phyloP scores from a whole-genome alignment of 352 stramenopile genomes.

The Phytophthora aleatoria region DNA sequence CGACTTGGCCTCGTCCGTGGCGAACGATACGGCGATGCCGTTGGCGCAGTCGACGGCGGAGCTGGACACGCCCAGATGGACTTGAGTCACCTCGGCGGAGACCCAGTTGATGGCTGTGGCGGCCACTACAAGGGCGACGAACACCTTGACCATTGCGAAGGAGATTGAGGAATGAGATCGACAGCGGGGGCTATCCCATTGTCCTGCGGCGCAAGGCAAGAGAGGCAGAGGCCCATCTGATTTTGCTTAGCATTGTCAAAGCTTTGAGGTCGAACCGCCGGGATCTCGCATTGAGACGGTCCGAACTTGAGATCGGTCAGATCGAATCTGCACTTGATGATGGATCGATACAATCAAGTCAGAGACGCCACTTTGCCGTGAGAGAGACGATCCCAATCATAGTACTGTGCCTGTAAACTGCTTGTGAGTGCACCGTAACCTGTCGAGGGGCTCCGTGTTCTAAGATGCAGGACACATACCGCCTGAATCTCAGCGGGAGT shows the following conservation, averaged over 20 bases:
- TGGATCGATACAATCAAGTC: conserved; percentile 1
- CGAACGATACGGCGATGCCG: conserved; percentile 50
- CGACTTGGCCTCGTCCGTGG: conserved; percentile 30
- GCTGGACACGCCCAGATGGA: conserved; percentile 50
- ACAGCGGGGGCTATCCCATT: conserved; percentile 14
- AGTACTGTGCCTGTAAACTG: neutral
- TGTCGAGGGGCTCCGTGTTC: too few species aligned
- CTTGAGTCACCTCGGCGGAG: conserved; percentile 46
- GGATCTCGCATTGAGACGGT: conserved; percentile 22
- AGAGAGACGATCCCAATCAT: conserved; percentile 12
- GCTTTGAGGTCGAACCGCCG: conserved; percentile 9
- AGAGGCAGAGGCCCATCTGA: conserved; percentile 25
- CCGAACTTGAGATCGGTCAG: neutral
- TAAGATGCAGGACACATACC: neutral
- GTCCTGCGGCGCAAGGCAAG: conserved; percentile 1
- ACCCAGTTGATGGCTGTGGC: conserved; percentile 2
- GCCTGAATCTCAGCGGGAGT: too few species aligned
- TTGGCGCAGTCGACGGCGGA: conserved; percentile 37
- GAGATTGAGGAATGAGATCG: conserved; percentile 32
- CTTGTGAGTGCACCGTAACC: too few species aligned
- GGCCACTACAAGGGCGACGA: conserved; percentile 14
- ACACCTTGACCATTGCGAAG: conserved; percentile 28
- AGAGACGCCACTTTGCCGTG: neutral
- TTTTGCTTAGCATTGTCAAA: neutral
- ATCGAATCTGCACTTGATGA: conserved; percentile 9